Evolutionary conservation across 176 grass and related monocot genomes (phyloP).

Genomic region (maize (Zea mays)): DNA sequence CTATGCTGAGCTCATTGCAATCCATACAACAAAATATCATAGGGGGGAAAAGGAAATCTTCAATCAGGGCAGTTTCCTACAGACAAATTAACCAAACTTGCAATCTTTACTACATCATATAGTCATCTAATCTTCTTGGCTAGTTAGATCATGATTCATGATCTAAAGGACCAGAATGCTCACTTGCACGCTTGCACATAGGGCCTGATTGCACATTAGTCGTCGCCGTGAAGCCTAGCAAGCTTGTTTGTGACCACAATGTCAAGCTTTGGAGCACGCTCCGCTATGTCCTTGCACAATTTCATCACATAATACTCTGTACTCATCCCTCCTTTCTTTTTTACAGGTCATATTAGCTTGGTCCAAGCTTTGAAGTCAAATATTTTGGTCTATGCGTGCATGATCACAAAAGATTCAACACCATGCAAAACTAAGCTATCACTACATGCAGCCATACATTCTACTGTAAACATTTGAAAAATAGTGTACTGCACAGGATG

Average conservation of each 20-base stretch:
- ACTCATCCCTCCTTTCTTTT: no score
- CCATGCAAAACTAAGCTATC: neutral
- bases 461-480: neutral
- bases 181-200: no score
- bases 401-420: neutral
- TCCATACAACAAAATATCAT: neutral
- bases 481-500: neutral
- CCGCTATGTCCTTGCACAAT: neutral
- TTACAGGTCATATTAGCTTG: no score
- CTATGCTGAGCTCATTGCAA: neutral
- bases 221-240: neutral
- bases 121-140: neutral
- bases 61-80: no score
- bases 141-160: no score
- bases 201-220: no score
- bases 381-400: neutral
- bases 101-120: no score
- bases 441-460: neutral
- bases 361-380: no score
- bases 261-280: neutral
- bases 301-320: neutral
- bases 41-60: no score
- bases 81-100: no score
- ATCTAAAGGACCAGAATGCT: no score
- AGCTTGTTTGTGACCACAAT: neutral